phyloP scores from a whole-genome alignment of 2,329 filamentous ascomycete genomes.

The Zasmidium cellare region DNA sequence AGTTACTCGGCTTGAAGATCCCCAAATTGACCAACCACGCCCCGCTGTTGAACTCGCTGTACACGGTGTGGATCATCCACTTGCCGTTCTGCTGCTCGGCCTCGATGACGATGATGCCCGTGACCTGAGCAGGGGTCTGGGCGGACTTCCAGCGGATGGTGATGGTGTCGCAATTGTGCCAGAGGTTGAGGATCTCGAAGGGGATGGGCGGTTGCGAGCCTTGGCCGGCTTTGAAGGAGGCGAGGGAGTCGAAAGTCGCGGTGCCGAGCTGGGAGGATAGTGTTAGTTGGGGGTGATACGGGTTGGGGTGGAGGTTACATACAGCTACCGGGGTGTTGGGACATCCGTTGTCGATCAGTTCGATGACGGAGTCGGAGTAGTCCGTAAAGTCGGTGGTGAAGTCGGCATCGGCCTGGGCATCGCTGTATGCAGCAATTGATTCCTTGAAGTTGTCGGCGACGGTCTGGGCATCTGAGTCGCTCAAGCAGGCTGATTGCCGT shows the following conservation, averaged over 20 bases:
- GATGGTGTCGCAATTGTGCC: conserved; percentile 34
- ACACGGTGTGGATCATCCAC: conserved; percentile 35
- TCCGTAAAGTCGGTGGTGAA: conserved; percentile 34
- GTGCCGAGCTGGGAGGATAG: conserved; percentile 21
- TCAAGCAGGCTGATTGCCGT: conserved; percentile 27
- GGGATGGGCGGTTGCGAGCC: conserved; percentile 31
- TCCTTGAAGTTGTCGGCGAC: conserved; percentile 33
- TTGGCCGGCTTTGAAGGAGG: conserved; percentile 29
- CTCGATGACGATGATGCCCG: conserved; percentile 35
- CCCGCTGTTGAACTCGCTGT: conserved; percentile 38
- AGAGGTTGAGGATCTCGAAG: conserved; percentile 33
- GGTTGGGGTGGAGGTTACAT: conserved; percentile 6
- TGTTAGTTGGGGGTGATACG: conserved; percentile 1
- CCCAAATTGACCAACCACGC: conserved; percentile 35
- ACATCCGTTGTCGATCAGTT: conserved; percentile 36
- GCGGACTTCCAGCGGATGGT: conserved; percentile 32
- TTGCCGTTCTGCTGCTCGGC: conserved; percentile 15
- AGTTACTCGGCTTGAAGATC: conserved; percentile 30
- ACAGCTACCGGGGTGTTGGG: conserved; percentile 24
- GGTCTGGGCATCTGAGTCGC: conserved; percentile 22
- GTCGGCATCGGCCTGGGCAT: conserved; percentile 26
- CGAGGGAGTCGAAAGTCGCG: conserved; percentile 28
- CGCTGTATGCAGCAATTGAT: conserved; percentile 34
- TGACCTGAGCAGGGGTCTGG: conserved; percentile 25
- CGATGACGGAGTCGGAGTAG: conserved; percentile 37